These are phyloP conservation scores for Penicillium sp. DNA, from an alignment of 2,329 filamentous ascomycete genomes.

Conservation along the genomic window DNA sequence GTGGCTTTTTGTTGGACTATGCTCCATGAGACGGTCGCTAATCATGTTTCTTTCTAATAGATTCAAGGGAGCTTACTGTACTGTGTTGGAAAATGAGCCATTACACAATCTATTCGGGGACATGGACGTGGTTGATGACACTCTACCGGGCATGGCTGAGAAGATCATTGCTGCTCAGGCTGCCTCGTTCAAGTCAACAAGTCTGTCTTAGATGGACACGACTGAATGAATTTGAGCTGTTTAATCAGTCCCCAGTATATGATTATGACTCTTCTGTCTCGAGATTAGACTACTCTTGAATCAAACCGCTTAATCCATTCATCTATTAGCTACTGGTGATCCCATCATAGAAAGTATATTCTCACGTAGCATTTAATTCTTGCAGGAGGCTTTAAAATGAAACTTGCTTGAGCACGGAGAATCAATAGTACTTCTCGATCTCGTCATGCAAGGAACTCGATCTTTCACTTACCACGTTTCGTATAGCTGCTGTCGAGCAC, in stretches of 20 bases:
- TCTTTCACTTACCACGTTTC: background rate
- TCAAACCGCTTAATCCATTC: too few species aligned
- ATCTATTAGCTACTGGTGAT: too few species aligned
- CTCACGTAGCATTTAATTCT: too few species aligned
- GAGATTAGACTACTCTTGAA: too few species aligned
- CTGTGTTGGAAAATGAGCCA: constrained; percentile 31
- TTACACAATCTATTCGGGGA: constrained; percentile 32
- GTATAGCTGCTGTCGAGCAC: background rate
- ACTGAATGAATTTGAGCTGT: background rate
- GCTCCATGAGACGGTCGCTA: background rate
- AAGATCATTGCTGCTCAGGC: constrained; percentile 32
- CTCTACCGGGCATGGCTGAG: constrained; percentile 33
- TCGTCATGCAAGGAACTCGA: background rate
- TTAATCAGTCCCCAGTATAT: too few species aligned
- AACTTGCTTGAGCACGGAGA: too few species aligned
- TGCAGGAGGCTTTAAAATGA: too few species aligned
- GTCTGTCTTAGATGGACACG: background rate
- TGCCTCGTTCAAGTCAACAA: background rate
- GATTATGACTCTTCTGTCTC: too few species aligned
- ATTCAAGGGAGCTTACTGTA: constrained; percentile 33
- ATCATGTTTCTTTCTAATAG: constrained; percentile 7
- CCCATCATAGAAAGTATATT: too few species aligned
- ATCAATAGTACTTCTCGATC: background rate
- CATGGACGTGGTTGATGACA: constrained; percentile 36
- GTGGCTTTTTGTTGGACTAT: background rate